These are phyloP conservation scores for Aspergillus sparsus DNA, from an alignment of 495 filamentous ascomycete species.

Conservation along the genomic window DNA sequence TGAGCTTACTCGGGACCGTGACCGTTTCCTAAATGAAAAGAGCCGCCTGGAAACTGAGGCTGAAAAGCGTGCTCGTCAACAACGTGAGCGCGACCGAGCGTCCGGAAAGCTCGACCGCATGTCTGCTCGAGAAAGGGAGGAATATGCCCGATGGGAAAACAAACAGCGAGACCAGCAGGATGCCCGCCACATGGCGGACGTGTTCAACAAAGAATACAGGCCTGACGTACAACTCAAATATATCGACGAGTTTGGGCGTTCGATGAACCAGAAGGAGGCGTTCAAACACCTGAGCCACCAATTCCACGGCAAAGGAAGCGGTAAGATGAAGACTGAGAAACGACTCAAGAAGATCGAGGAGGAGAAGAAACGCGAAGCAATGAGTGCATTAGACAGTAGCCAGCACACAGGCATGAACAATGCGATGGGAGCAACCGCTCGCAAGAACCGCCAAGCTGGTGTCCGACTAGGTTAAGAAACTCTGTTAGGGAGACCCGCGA, in stretches of 20 bases:
- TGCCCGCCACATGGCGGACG: constrained; percentile 73
- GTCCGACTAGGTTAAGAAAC: constrained; percentile 69
- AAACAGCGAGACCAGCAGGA: constrained; percentile 79
- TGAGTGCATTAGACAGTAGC: constrained; percentile 78
- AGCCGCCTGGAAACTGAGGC: constrained; percentile 67
- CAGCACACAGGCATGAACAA: constrained; percentile 80
- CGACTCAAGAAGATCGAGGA: constrained; percentile 94
- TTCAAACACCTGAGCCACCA: constrained; percentile 94
- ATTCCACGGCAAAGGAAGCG: constrained; percentile 97
- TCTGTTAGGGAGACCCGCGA: neutral
- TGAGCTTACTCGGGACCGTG: constrained; percentile 68
- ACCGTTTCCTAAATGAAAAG: constrained; percentile 82
- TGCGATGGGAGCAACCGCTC: constrained; percentile 69
- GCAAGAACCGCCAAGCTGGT: constrained; percentile 85
- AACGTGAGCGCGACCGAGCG: constrained; percentile 83
- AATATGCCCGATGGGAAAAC: constrained; percentile 83
- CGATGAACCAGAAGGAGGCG: constrained; percentile 89
- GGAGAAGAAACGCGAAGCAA: constrained; percentile 81
- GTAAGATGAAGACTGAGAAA: constrained; percentile 98
- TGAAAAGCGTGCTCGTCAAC: constrained; percentile 73
- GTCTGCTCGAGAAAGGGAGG: constrained; percentile 87
- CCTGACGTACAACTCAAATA: constrained; percentile 89
- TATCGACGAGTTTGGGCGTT: constrained; percentile 79
- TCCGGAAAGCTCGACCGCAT: constrained; percentile 82
- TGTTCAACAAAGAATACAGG: constrained; percentile 85